Conservation (phyloP, 768 basidiomycete genomes). For the Russula abietina region DNA sequence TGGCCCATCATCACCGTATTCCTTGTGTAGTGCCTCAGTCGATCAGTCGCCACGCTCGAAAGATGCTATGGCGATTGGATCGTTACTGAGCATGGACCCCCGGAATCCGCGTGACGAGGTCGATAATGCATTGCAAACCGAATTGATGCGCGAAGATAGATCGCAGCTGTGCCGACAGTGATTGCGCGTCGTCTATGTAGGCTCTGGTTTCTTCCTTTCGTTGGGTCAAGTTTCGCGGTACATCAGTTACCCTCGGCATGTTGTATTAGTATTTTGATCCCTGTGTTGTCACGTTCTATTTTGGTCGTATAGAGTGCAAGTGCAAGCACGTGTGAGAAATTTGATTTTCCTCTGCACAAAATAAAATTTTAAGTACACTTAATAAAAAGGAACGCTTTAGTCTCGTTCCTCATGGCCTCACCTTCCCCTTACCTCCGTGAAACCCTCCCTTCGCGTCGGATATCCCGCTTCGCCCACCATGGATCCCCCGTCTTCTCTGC, state of each 20-base stretch:
- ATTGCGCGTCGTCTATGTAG: background rate
- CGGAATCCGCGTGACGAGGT: constrained; percentile 16
- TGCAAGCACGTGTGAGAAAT: background rate
- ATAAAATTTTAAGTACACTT: too few species aligned
- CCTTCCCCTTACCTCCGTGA: background rate
- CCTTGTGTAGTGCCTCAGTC: constrained; percentile 61
- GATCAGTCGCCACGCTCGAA: constrained; percentile 67
- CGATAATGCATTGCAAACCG: background rate
- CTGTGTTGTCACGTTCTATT: constrained; percentile 10
- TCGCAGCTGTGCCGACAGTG: constrained; percentile 6
- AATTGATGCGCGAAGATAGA: background rate
- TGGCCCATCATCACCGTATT: constrained; percentile 64
- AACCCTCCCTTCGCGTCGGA: background rate
- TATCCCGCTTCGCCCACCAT: background rate
- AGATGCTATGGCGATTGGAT: constrained; percentile 76
- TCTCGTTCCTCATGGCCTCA: constrained; percentile 8
- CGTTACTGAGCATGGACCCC: constrained; percentile 48
- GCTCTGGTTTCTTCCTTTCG: background rate
- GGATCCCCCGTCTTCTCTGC: constrained; percentile 16
- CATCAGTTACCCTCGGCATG: background rate
- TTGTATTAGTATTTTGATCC: constrained; percentile 8
- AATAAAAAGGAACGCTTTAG: background rate
- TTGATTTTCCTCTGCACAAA: too few species aligned
- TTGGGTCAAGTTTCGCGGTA: constrained; percentile 5
- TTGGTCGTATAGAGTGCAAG: background rate